Base-by-base conservation (phyloP, 2,329 filamentous ascomycete species). In the Hawksworthiomyces lignivorus region DNA sequence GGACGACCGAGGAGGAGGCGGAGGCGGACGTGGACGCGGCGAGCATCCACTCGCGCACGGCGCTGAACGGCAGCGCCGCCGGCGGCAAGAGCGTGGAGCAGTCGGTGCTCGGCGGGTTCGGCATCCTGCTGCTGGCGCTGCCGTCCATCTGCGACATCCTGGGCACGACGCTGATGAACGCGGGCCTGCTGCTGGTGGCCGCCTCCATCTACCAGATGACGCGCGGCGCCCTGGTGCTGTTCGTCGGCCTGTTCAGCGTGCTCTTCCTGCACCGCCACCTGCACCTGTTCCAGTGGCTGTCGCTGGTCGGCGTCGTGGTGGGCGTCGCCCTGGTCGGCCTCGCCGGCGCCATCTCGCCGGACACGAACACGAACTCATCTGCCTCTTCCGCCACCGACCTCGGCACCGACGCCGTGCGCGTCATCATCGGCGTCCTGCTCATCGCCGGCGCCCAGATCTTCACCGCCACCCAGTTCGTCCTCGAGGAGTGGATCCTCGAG, bases 181-280 rank as follows among this genome's bases (percentile, higher is more conserved):
- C 87, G 5, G 92, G 92, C 4, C 72, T 98, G 51, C 73, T 97
- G 36, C 89, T 97, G 59, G 89, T 97, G 19, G 92, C 87, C 11
- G 87, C 92, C 2, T 94, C 87, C 47, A 96, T 98, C 56, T 98
- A 96, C 65, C 92, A 98, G 66, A 98, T 98, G 92, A 97, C 90
- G 1, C 75, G 92, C 45, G 92, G 92, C 8, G 92, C 92, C 1
- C 72, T 98, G 31, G 90, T 98, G 4, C 73, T 98, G 7, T 98
- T 98, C 54, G 92, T 98, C 17, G 92, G 92, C 0, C 68, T 97
- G 0, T 96, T 98, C 66, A 95, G 88, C 56, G 89, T 98, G 21
- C 56, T 94, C 11, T 97, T 98, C 62, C 70, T 98, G 44, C 82
- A 79, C 54, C 78, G 87, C 36, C 82, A 78, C 52, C 72, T 98